Evolutionary conservation across 768 basidiomycete species (phyloP).

Genomic region (Sistotremastrum niveocremeum): DNA sequence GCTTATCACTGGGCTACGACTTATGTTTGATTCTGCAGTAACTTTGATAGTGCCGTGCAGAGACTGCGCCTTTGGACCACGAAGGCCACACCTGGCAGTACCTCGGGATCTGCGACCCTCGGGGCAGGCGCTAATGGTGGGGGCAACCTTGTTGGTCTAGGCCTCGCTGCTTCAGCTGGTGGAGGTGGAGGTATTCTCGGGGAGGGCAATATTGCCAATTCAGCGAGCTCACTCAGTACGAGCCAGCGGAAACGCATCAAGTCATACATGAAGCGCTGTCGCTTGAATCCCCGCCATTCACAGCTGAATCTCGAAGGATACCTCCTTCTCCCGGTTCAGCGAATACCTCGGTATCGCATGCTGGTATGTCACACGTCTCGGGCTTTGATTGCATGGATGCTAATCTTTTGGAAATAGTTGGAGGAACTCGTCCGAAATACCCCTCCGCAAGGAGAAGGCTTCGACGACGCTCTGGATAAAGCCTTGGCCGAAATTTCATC

Average conservation of each 20-base stretch:
- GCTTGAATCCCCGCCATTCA: slow-evolving; percentile 78
- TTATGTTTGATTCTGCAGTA: slow-evolving; percentile 30
- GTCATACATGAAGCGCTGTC: slow-evolving; percentile 79
- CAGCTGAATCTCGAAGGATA: slow-evolving; percentile 93
- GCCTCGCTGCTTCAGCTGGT: slow-evolving; percentile 37
- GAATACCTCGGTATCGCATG: slow-evolving; percentile 92
- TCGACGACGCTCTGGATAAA: slow-evolving; percentile 73
- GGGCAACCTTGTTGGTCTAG: slow-evolving; percentile 41
- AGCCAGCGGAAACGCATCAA: slow-evolving; percentile 83
- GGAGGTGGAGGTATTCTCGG: background rate
- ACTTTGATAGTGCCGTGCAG: slow-evolving; percentile 86
- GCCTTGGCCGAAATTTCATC: slow-evolving; percentile 80
- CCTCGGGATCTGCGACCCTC: background rate
- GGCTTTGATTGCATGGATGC: background rate
- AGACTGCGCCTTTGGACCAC: slow-evolving; percentile 79
- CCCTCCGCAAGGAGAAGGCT: slow-evolving; percentile 61
- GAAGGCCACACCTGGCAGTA: slow-evolving; percentile 16
- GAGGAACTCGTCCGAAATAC: slow-evolving; percentile 79
- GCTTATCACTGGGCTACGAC: slow-evolving; percentile 5
- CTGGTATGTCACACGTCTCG: slow-evolving; percentile 42
- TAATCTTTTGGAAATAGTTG: slow-evolving; percentile 31
- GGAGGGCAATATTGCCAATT: background rate
- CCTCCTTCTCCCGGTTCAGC: slow-evolving; percentile 85
- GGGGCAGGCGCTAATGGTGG: too few species aligned
- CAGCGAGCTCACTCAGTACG: slow-evolving; percentile 33